Base-by-base conservation (phyloP, 805 yeast species). In the Zygoascus ofunaensis region DNA sequence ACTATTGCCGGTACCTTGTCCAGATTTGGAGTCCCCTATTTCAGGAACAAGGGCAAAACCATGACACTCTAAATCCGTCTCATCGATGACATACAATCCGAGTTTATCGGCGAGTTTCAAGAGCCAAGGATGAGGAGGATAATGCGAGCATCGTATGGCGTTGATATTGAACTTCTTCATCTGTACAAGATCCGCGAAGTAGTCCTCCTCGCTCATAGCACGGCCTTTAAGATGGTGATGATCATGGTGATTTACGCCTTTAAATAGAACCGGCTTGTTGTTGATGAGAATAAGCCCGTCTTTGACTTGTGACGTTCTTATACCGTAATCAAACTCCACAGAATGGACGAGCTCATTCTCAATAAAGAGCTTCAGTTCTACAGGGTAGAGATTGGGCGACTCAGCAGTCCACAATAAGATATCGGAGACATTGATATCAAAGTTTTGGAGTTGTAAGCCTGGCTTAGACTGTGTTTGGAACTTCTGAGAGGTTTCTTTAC, bases 211-310 rank as follows among this genome's bases (percentile, higher is more conserved):
- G 8, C 65, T 60, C 12, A 65, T 62, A 0, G 70, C 67, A 17
- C 69, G 54, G 10, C 70, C 70, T 36, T 44, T 49, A 15, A 39
- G 42, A 2, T 65, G 56, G 45, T 65, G 63, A 45, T 64, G 61
- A 32, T 65, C 70, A 45, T 65, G 70, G 8, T 68, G 55, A 49
- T 65, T 65, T n/a, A 61, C 62, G 10, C 70, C 70, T 21, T 58
- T 53, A 20, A 65, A 40, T 34, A 58, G 51, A 28, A 65, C 50
- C 1, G 60, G 55, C 37, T 34, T 46, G n/a, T 64, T 64, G 45
- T 65, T 65, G 42, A 63, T 60, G 20, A 44, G 41, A 23, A 65
- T 52, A 5, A 50, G 43, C 1, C 66, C 64, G 23, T 51, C 52
- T 17, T 41, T 44, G 41, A 63, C 48, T 43, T 58, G 60, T 7